Evolutionary conservation across 768 basidiomycete species (phyloP), one percentile per base, ranked within the genome.

Genomic region (Amanita inopinata): DNA sequence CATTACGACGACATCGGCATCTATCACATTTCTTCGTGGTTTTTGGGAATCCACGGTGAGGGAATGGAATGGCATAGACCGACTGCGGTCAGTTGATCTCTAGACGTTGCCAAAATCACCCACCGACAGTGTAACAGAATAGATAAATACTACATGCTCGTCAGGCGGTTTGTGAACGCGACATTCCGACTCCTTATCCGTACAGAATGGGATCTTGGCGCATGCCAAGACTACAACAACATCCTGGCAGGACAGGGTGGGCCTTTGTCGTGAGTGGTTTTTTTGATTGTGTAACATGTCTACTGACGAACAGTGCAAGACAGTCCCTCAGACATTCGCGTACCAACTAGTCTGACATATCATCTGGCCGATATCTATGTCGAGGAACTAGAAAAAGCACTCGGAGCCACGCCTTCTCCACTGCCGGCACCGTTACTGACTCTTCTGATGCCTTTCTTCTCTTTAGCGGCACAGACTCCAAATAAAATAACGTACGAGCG

Each of bases 81-180:
- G 86, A 33, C 63, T 94, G 52, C 69, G 94, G 93, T 94, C 49
- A 49, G 76, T 59, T 24, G 5, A 27, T 32, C 24, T 25, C 5
- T 33, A 24, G 42, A 19, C 24, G 37, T 31, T 3, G 7, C 33
- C 31, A 39, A 49, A 22, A 49, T 45, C 46, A 38, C 45, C 25
- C 46, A 43, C 20, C 38, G 11, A 44, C 38, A 45, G 28, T 15
- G 4, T 25, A 38, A 8, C 53, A 96, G 93, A 51, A 80, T 97
- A 59, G 94, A 99, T 71, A 99, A 99, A 60, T 98, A 88, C 60
- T 93, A 94, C 58, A 81, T 97, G 79, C 82, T 99, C 34, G 78
- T 97, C 46, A 74, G 94, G 46, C 74, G 83, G 49, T 97, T 90
- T 55, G 70, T 87, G 41, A 86, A 92, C 53, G 88, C 83, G 1